Evolutionary conservation across 2,329 filamentous ascomycete species (phyloP), one percentile per base, ranked within the genome.

Genomic region (Talaromyces marneffei): DNA sequence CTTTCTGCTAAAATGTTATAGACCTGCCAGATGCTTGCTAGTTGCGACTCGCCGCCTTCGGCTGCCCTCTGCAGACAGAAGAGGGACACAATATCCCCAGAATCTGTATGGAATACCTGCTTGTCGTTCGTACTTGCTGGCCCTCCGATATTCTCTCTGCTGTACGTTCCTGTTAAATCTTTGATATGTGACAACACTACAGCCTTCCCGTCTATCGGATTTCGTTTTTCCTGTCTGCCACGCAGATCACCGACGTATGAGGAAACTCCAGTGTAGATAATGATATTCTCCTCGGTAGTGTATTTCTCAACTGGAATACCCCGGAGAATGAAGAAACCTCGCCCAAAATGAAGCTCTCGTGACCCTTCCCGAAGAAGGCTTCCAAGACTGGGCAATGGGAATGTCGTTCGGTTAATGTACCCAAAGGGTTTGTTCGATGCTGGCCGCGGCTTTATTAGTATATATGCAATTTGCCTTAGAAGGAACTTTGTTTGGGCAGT

Each of bases 101-200:
- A 70, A 67, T 85, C 82, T 0, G 83, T 85, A 66, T 85, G 83
- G 61, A 85, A 85, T 70, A 86, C 70, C 31, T 75, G 71, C 31
- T 74, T 74, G 33, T 73, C 64, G 76, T 72, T 69, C 0, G 78
- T 79, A 64, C 79, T 79, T 0, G 76, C 76, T 0, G 78, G 77
- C 0, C 75, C 72, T 0, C 77, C 74, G 52, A 80, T 79, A 12
- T 69, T 67, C 14, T 65, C 71, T 7, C 66, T 66, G 16, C 29
- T 52, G n/a, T 61, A 73, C 63, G 2, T 63, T 65, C 1, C 59
- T 61, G 33, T 64, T 4, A 89, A 74, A 66, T 89, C 86, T 68
- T 85, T 88, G 72, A 89, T 85, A 64, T 89, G 86, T 7, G 79
- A 75, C 2, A 86, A 71, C 4, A 85, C 80, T 0, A 85, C 80